These are phyloP conservation scores for Lophiostoma macrostomum DNA, from an alignment of 495 filamentous ascomycete species.

Conservation along the genomic window DNA sequence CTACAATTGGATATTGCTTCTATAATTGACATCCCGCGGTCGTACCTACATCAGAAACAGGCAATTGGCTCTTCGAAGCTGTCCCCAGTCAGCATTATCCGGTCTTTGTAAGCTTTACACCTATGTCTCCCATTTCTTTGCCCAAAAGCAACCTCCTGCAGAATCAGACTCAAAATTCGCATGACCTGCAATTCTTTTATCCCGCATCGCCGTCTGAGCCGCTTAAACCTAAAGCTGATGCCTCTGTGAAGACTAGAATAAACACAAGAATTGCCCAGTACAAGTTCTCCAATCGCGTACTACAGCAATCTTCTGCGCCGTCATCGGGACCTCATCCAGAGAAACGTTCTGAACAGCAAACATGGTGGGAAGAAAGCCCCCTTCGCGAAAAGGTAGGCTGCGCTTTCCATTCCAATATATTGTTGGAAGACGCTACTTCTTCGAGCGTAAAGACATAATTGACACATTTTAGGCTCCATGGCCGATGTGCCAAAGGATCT, in stretches of 20 bases:
- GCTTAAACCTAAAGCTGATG: background rate
- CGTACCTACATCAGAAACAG: background rate
- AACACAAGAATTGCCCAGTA: background rate
- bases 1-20: too few relatives aligned
- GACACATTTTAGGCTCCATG: conserved; percentile 61
- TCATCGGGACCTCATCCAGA: conserved; percentile 1
- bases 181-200: conserved; percentile 24
- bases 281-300: background rate
- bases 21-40: too few relatives aligned
- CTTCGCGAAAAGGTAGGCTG: conserved; percentile 29
- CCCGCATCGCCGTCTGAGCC: conserved; percentile 11
- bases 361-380: conserved; percentile 26
- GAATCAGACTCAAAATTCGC: background rate
- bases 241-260: background rate
- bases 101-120: conserved; percentile 27
- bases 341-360: background rate
- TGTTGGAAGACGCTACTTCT: background rate
- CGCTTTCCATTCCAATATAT: conserved; percentile 8
- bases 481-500: conserved; percentile 82
- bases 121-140: conserved; percentile 8
- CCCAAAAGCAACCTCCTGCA: conserved; percentile 17
- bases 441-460: background rate
- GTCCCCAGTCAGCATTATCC: conserved; percentile 24
- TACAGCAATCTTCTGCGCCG: too few relatives aligned
- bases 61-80: background rate